Percentiles rank a stretch among this genome's conserved stretches.
Conservation (phyloP, 257 asterid species). For the Scutellaria baicalensis region DNA sequence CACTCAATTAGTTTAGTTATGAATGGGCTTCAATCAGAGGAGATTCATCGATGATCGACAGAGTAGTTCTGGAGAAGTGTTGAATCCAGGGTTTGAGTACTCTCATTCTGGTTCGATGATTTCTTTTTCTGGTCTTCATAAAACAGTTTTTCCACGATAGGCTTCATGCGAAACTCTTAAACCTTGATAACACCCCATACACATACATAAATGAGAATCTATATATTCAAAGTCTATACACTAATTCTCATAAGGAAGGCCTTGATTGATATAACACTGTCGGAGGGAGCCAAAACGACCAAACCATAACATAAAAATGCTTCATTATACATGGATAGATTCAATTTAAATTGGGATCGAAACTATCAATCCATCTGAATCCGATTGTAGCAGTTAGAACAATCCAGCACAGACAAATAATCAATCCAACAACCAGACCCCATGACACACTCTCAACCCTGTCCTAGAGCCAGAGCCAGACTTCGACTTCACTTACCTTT, state of each 20-base stretch:
- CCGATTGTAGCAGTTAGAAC: neutral
- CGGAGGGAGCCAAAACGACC: neutral
- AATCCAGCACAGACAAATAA: neutral
- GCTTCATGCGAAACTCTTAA: neutral
- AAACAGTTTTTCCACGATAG: slow-evolving; percentile 34
- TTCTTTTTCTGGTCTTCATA: slow-evolving; percentile 33
- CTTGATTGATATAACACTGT: neutral
- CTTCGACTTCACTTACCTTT: neutral
- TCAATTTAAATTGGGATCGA: neutral
- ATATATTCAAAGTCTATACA: neutral
- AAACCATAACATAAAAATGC: neutral
- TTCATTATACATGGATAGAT: no score
- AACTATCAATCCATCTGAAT: neutral
- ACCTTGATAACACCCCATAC: neutral
- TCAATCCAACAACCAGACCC: neutral
- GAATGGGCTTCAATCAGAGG: slow-evolving; percentile 38
- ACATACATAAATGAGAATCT: neutral
- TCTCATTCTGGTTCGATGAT: slow-evolving; percentile 13
- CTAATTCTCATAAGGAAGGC: neutral
- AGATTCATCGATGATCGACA: slow-evolving; percentile 39
- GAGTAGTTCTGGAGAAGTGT: slow-evolving; percentile 29
- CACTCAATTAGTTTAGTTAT: slow-evolving; percentile 2
- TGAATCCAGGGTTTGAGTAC: slow-evolving; percentile 12
- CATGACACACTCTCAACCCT: neutral
- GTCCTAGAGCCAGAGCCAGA: neutral